Evolutionary conservation across 306 rosid genomes (phyloP), one percentile per base, ranked within the genome.

Genomic region (Myrica gale): DNA sequence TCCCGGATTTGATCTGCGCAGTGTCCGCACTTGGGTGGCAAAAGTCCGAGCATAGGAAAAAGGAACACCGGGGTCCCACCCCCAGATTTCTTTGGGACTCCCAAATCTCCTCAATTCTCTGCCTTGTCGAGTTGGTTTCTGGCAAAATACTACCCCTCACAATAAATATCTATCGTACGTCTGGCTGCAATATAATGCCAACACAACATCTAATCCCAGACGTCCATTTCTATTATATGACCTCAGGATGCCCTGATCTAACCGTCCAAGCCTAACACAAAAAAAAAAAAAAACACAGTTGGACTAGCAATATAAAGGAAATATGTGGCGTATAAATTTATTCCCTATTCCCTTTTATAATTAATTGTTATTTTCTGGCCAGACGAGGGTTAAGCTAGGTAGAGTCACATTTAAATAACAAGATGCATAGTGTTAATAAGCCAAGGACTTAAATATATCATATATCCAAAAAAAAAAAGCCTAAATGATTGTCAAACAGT

Each of bases 41-140:
- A 74, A 85, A 76, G 79, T 82, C 74, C 69, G 75, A 75, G 17
- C 69, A 60, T n/a, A 9, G 42, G 42, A 17, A 71, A 48, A 76
- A 13, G 45, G 17, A 26, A 20, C 6, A 9, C 1, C 0, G 1
- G 87, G 87, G 85, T 47, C 87, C 89, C 85, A 71, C 48, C 51
- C 0, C 46, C 1, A 66, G 80, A 80, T 86, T 78, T 80, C 71
- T 62, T 83, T 48, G 83, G 81, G 83, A 80, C 77, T 81, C 72
- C 71, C 85, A 74, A 71, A 80, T 83, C 84, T 74, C 74, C 76
- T 72, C 77, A 66, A 80, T 69, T 82, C 84, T 39, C 81, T 72
- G 81, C 75, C 77, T 68, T 67, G 79, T 82, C 82, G 65, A 3
- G 37, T 2, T 32, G 37, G 37, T 32, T 32, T 32, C 37, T 32